phyloP scores from a whole-genome alignment of 83 land plant species.

The Isoetes engelmannii region DNA sequence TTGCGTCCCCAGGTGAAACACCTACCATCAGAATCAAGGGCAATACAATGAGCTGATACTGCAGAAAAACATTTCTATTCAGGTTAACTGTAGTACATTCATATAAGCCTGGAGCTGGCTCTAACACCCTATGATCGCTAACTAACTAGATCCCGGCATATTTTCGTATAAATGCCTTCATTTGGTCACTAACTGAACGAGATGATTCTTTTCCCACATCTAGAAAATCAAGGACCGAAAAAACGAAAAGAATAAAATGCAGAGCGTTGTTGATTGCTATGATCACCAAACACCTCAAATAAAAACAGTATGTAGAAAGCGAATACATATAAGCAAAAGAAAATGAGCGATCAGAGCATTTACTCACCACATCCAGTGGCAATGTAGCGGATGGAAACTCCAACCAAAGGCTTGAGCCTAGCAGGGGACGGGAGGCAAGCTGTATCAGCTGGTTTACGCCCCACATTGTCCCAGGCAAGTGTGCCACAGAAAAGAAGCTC shows the following conservation, averaged over 20 bases:
- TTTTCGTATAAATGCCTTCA: no score
- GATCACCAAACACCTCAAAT: background rate
- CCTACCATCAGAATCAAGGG: slow-evolving; percentile 81
- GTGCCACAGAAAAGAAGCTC: slow-evolving; percentile 83
- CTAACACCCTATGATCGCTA: no score
- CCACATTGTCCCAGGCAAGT: slow-evolving; percentile 64
- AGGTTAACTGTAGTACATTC: no score
- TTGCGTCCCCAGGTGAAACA: slow-evolving; percentile 98
- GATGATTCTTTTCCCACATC: background rate
- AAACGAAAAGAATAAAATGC: background rate
- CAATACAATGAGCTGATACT: slow-evolving; percentile 89
- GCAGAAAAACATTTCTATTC: slow-evolving; percentile 5
- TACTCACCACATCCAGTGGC: slow-evolving; percentile 63
- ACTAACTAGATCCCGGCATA: no score
- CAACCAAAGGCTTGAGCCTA: slow-evolving; percentile 54
- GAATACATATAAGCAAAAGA: background rate
- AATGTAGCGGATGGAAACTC: slow-evolving; percentile 61
- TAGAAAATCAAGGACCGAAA: background rate
- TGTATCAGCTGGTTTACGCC: slow-evolving; percentile 28
- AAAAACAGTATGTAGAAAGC: background rate
- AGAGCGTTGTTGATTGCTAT: background rate
- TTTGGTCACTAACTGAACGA: no score
- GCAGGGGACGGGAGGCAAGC: slow-evolving; percentile 44
- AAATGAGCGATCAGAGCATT: background rate
- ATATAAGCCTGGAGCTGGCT: no score